phyloP scores from a whole-genome alignment of 2,329 filamentous ascomycete species.

The Paraconiothyrium sp. region DNA sequence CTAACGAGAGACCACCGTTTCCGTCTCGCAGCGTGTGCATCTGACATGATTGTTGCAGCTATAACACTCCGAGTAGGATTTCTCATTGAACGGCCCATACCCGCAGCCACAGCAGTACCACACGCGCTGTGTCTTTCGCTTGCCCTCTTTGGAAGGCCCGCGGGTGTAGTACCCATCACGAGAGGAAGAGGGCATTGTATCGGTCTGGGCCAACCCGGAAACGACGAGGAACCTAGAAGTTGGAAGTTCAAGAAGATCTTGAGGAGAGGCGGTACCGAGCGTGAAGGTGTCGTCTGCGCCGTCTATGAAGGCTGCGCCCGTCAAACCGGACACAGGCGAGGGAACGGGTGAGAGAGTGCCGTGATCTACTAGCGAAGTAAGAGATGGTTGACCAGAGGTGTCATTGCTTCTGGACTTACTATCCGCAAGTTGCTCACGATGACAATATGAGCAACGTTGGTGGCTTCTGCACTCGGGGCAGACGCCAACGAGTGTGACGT shows the following conservation, averaged over 20 bases:
- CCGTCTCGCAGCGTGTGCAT: background rate
- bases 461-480: background rate
- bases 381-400: background rate
- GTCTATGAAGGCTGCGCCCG: background rate
- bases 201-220: background rate
- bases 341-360: background rate
- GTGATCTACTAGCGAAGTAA: background rate
- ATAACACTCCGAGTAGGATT: too few relatives aligned
- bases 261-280: background rate
- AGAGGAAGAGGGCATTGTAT: background rate
- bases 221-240: background rate
- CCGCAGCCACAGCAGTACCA: slow-evolving; percentile 8
- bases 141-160: background rate
- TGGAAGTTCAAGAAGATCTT: background rate
- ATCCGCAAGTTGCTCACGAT: background rate
- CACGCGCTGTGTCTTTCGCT: background rate
- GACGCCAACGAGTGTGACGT: background rate
- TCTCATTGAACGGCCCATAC: background rate
- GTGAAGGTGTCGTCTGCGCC: background rate
- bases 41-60: slow-evolving; percentile 1
- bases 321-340: background rate
- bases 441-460: background rate
- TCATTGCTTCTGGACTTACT: background rate
- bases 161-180: background rate
- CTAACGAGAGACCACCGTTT: background rate